Evolutionary conservation across 192 early-diverging fungal species (phyloP), one percentile per base, ranked within the genome.

Genomic region (Coemansia sp.): DNA sequence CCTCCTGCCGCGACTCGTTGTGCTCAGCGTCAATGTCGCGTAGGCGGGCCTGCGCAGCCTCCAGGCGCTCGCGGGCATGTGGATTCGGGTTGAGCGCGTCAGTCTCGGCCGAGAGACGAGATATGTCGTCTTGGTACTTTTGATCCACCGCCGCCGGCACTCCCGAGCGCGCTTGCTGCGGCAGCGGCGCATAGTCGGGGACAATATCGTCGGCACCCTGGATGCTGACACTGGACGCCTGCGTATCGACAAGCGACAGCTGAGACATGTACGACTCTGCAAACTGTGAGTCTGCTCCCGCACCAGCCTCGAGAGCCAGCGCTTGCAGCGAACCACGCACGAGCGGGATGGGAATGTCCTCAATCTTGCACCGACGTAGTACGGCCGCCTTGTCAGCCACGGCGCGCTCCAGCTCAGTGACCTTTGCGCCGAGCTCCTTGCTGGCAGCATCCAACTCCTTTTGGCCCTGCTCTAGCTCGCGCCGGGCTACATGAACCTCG

Each of bases 31-130:
- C 94, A 13, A 94, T 93, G 41, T 92, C 88, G 38, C 82, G 89
- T 55, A 98, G 75, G 62, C 93, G 90, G 52, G 76, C 79, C 63
- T 95, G 94, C 0, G 96, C 93, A 5, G 91, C 92, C 46, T 93
- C 94, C 59, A 98, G 86, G 36, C 90, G 89, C 62, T 98, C 94
- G 38, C 92, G 88, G 0, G 96, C 94, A 42, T 95, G 90, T 72
- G 97, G 89, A 72, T 97, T 98, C 11, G 98, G 98, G 18, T 94
- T 93, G 68, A 98, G 76, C 55, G 88, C 87, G 40, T 97, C 96
- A 66, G 98, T 91, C 57, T 84, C 82, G 0, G 70, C 60, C 0
- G 74, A 43, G 41, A 84, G 66, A 1, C 74, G 78, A 12, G 71
- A 54, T 34, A 84, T 67, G 38, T 76, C 75, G 2, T 76, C 78